Conservation (phyloP, 129 eudicot genomes). For the Ambrosia trifida region DNA sequence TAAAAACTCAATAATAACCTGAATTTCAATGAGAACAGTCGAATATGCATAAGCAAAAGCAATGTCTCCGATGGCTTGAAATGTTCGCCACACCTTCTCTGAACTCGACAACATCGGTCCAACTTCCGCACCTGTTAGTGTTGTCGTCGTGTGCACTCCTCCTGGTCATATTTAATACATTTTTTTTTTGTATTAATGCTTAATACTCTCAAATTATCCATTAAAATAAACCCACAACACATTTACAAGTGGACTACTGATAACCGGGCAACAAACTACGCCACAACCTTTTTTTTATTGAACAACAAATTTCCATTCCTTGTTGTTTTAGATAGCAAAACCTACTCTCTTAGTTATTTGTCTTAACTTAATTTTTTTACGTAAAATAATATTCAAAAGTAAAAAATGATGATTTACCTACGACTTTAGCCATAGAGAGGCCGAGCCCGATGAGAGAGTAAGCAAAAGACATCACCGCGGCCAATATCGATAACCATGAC, state of each 20-base stretch:
- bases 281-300: too few relatives aligned
- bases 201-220: too few relatives aligned
- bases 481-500: conserved; percentile 88
- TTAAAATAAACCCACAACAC: too few relatives aligned
- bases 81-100: conserved; percentile 76
- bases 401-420: not conserved
- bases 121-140: conserved; percentile 57
- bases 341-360: too few relatives aligned
- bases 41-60: conserved; percentile 90
- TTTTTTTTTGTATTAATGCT: too few relatives aligned
- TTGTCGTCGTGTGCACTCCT: conserved; percentile 48
- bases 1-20: conserved; percentile 40
- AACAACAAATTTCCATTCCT: too few relatives aligned
- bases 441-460: conserved; percentile 84
- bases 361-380: too few relatives aligned
- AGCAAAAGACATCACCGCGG: conserved; percentile 90
- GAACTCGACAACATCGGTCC: conserved; percentile 55
- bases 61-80: conserved; percentile 85
- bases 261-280: too few relatives aligned
- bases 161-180: conserved; percentile 13
- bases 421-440: conserved; percentile 70
- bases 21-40: conserved; percentile 86
- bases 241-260: too few relatives aligned
- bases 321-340: too few relatives aligned
- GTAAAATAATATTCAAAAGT: too few relatives aligned